phyloP scores from a whole-genome alignment of 2,329 filamentous ascomycete genomes.

The Fusarium phyllophilum region DNA sequence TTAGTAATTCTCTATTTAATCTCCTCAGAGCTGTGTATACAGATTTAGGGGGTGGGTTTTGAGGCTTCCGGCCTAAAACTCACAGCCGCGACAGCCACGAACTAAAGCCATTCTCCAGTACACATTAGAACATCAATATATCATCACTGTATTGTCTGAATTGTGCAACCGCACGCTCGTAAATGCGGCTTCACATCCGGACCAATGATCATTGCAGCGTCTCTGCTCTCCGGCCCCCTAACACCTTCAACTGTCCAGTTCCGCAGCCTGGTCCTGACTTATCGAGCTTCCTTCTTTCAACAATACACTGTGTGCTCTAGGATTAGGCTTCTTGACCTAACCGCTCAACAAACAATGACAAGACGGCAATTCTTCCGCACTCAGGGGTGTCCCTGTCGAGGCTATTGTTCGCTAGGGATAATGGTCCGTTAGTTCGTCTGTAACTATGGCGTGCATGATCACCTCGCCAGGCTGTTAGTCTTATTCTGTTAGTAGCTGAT shows the following conservation, averaged over 20 bases:
- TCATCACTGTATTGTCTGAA: background rate
- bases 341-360: background rate
- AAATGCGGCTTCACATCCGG: background rate
- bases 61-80: background rate
- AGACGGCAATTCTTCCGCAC: background rate
- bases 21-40: background rate
- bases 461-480: background rate
- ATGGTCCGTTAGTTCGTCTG: constrained; percentile 3
- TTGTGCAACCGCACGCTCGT: background rate
- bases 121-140: background rate
- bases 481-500: background rate
- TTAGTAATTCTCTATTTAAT: too few relatives aligned
- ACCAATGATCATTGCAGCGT: constrained; percentile 3
- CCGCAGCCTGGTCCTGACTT: background rate
- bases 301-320: background rate
- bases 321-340: background rate
- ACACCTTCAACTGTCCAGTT: background rate
- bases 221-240: background rate
- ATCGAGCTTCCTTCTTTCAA: background rate
- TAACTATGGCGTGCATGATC: constrained; percentile 33
- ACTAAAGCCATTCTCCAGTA: background rate
- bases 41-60: background rate
- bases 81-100: background rate
- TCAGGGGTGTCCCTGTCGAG: constrained; percentile 13
- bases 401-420: background rate